Evolutionary conservation across 306 rosid species (phyloP).

Genomic region (Citrullus colocynthis): DNA sequence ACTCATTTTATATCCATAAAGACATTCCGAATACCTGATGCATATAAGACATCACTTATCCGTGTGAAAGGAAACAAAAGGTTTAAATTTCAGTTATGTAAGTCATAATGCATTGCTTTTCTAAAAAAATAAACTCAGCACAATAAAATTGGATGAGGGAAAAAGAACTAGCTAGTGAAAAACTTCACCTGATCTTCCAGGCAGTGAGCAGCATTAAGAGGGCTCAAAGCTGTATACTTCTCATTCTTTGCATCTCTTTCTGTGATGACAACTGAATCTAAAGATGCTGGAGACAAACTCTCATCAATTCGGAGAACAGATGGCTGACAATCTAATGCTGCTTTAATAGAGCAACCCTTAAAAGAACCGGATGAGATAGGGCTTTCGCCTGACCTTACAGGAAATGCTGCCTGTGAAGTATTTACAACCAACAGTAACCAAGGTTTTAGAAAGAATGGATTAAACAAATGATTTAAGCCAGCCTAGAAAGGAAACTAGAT

Average conservation of each 20-base stretch:
- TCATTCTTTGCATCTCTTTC: slow-evolving; percentile 71
- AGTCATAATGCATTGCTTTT: neutral
- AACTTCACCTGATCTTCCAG: slow-evolving; percentile 68
- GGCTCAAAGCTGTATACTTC: slow-evolving; percentile 41
- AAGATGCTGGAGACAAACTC: slow-evolving; percentile 72
- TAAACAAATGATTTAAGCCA: neutral
- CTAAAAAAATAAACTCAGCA: neutral
- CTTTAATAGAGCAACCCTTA: slow-evolving; percentile 43
- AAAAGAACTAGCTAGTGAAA: neutral
- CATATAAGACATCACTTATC: neutral
- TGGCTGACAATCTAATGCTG: slow-evolving; percentile 47
- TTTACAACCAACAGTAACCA: neutral
- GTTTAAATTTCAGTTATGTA: neutral
- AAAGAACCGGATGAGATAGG: slow-evolving; percentile 60
- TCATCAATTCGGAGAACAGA: slow-evolving; percentile 57
- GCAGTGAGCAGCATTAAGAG: slow-evolving; percentile 53
- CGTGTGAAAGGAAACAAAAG: neutral
- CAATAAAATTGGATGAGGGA: neutral
- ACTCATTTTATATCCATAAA: neutral
- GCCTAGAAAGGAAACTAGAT: neutral
- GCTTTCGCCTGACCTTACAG: slow-evolving; percentile 64
- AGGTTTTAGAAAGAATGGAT: slow-evolving; percentile 2
- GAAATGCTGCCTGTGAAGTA: slow-evolving; percentile 49
- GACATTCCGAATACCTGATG: neutral
- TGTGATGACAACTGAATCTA: slow-evolving; percentile 77